These are phyloP conservation scores for Polyporus arcularius DNA, from an alignment of 768 basidiomycete genomes.

Conservation along the genomic window DNA sequence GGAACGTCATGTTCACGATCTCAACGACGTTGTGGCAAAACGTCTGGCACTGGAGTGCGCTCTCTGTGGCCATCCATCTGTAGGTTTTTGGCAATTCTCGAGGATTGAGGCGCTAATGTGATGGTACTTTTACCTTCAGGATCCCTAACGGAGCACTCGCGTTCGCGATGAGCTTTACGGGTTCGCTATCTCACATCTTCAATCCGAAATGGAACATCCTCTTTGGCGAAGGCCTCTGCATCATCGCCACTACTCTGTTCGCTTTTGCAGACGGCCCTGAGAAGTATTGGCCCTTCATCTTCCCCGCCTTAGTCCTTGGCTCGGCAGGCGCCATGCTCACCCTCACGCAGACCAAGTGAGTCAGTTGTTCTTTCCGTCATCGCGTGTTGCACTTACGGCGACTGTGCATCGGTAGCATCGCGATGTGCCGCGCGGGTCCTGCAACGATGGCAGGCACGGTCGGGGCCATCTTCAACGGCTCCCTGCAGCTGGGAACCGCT, in stretches of 20 bases:
- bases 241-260: constrained; percentile 43
- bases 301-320: constrained; percentile 53
- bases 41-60: constrained; percentile 36
- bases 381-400: background rate
- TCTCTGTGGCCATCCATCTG: constrained; percentile 41
- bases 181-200: constrained; percentile 36
- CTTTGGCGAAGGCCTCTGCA: constrained; percentile 38
- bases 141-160: constrained; percentile 44
- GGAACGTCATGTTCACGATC: constrained; percentile 35
- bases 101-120: background rate
- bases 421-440: constrained; percentile 50
- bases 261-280: constrained; percentile 41
- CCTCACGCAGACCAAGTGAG: constrained; percentile 52
- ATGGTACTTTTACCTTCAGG: constrained; percentile 10
- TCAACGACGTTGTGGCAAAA: constrained; percentile 39
- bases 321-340: constrained; percentile 46
- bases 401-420: constrained; percentile 38
- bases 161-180: constrained; percentile 40
- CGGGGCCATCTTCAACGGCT: constrained; percentile 57
- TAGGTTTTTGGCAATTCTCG: constrained; percentile 16
- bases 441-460: constrained; percentile 52
- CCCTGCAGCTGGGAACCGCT: constrained; percentile 54
- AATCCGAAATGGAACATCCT: constrained; percentile 49
- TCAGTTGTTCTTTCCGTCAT: background rate
- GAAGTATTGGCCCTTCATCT: constrained; percentile 48